Conservation (phyloP, 768 basidiomycete species). For the Collybiopsis confluens region DNA sequence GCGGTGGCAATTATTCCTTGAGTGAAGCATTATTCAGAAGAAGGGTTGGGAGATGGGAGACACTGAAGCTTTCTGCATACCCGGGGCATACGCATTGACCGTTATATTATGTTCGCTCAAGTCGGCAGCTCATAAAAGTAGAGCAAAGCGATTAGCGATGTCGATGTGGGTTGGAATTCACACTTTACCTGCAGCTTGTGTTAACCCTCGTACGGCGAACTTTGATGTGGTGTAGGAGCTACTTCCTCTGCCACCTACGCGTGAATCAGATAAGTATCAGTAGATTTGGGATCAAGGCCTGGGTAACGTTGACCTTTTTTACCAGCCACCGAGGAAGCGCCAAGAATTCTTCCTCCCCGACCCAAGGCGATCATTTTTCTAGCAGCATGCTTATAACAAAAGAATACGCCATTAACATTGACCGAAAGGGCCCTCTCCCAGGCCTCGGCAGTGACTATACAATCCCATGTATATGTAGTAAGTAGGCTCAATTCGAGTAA, state of each 20-base stretch:
- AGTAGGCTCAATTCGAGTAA: too few relatives aligned
- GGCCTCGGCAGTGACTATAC: conserved; percentile 12
- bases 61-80: not conserved
- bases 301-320: not conserved
- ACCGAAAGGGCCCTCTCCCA: conserved; percentile 20
- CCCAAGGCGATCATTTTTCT: conserved; percentile 34
- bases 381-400: conserved; percentile 34
- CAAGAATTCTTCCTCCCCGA: conserved; percentile 30
- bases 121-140: conserved; percentile 15
- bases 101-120: conserved; percentile 19
- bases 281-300: not conserved
- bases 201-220: conserved; percentile 36
- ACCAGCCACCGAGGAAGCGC: conserved; percentile 12
- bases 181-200: conserved; percentile 31
- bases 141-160: not conserved
- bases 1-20: not conserved
- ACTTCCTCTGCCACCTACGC: not conserved
- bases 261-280: not conserved
- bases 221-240: conserved; percentile 31
- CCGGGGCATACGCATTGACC: conserved; percentile 22
- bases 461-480: too few relatives aligned
- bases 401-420: conserved; percentile 26
- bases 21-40: not conserved
- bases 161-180: not conserved
- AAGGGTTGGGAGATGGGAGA: too few relatives aligned